A percentile compares a stretch with the other conserved stretches of the same genome.
Evolutionary conservation across 2,329 filamentous ascomycete genomes (phyloP).

Genomic region (Drechslerella dactyloides): DNA sequence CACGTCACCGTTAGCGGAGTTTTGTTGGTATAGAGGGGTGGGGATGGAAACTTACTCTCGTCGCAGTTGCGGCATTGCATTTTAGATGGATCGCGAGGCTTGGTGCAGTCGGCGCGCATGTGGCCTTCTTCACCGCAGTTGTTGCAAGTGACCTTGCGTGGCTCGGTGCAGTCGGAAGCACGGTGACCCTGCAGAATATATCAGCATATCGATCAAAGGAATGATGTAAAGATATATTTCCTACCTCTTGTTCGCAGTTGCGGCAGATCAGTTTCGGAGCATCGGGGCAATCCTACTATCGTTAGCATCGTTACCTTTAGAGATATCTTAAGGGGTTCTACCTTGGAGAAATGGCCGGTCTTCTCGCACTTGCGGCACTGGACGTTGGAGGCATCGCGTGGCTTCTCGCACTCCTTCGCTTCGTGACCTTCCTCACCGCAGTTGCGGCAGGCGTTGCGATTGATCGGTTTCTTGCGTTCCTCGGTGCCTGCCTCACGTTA

Average conservation of each 20-base stretch:
- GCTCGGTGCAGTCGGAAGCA: slow-evolving; percentile 35
- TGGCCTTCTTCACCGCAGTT: slow-evolving; percentile 59
- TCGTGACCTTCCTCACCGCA: slow-evolving; percentile 54
- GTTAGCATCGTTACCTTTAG: neutral
- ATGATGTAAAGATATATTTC: neutral
- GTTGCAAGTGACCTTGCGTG: slow-evolving; percentile 56
- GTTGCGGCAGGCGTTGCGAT: slow-evolving; percentile 54
- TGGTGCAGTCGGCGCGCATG: slow-evolving; percentile 54
- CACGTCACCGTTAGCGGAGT: slow-evolving; percentile 42
- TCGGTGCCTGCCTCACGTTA: slow-evolving; percentile 57
- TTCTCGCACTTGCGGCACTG: slow-evolving; percentile 66
- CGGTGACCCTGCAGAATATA: slow-evolving; percentile 26
- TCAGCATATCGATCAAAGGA: neutral
- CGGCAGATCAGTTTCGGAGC: slow-evolving; percentile 43
- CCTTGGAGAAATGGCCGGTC: slow-evolving; percentile 45
- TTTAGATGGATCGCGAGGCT: slow-evolving; percentile 56
- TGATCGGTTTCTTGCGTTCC: slow-evolving; percentile 55
- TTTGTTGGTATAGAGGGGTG: neutral
- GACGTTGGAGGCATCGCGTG: slow-evolving; percentile 67
- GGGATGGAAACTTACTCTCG: slow-evolving; percentile 56
- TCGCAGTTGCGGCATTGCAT: slow-evolving; percentile 66
- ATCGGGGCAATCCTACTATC: slow-evolving; percentile 30
- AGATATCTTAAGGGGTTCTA: neutral
- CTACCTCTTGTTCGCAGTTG: slow-evolving; percentile 43
- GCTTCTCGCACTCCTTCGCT: slow-evolving; percentile 60